Percentiles rank a stretch among this genome's conserved stretches.
Conservation (phyloP, 2,329 filamentous ascomycete genomes). For the Thermothelomyces thermophilus region DNA sequence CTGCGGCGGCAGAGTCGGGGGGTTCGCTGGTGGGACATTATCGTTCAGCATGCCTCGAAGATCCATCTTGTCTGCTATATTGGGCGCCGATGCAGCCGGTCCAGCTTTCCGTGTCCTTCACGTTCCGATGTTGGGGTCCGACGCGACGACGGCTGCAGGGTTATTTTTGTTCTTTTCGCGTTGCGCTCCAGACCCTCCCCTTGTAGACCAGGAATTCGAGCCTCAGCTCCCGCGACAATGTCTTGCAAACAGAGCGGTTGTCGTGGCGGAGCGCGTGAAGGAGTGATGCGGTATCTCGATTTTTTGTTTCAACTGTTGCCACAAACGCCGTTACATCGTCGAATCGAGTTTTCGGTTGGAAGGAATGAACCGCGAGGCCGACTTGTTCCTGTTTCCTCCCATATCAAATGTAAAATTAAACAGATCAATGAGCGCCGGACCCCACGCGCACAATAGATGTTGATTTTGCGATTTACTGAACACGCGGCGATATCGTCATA, state of each 20-base stretch:
- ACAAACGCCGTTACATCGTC: slow-evolving; percentile 24
- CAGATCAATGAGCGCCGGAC: background rate
- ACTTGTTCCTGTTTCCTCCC: slow-evolving; percentile 15
- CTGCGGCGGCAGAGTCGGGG: slow-evolving; percentile 24
- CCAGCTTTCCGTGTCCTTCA: background rate
- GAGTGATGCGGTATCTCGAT: slow-evolving; percentile 6
- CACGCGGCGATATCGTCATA: slow-evolving; percentile 20
- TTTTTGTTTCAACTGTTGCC: slow-evolving; percentile 7
- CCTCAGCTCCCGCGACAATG: background rate
- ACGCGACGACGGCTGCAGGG: slow-evolving; percentile 8
- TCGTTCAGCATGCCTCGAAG: slow-evolving; percentile 51
- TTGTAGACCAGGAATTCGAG: slow-evolving; percentile 13
- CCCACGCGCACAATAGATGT: background rate
- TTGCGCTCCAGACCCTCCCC: slow-evolving; percentile 3
- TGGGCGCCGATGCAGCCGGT: background rate
- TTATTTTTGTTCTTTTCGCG: slow-evolving; percentile 5
- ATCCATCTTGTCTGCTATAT: slow-evolving; percentile 37
- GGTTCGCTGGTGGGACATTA: slow-evolving; percentile 32
- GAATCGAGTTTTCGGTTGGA: slow-evolving; percentile 18
- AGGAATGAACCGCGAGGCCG: slow-evolving; percentile 5
- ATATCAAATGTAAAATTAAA: slow-evolving; percentile 15
- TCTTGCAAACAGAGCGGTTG: background rate
- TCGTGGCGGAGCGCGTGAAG: slow-evolving; percentile 1
- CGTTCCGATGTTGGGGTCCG: background rate
- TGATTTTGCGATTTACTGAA: slow-evolving; percentile 9